Conservation (phyloP, 768 basidiomycete genomes). For the Sporobolomyces phaffii region DNA sequence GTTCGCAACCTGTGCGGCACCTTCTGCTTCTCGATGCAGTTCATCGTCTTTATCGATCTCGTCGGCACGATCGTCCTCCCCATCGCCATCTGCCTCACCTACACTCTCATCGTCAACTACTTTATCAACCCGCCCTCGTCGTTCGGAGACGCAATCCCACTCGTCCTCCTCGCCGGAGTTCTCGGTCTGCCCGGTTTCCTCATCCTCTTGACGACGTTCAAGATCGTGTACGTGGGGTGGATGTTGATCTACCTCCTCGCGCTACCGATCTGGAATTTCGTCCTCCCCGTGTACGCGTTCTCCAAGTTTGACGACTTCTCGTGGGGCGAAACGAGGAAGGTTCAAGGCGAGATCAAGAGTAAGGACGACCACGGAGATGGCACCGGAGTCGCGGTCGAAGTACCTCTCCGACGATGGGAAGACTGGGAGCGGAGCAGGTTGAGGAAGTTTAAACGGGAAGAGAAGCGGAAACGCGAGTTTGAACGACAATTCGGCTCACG, state of each 20-base stretch:
- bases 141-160: conserved; percentile 89
- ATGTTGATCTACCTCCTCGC: conserved; percentile 91
- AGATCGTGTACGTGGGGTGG: conserved; percentile 95
- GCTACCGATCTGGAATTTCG: conserved; percentile 91
- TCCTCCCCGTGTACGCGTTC: conserved; percentile 74
- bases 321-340: conserved; percentile 90
- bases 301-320: conserved; percentile 99
- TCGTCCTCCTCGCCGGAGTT: conserved; percentile 80
- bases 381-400: conserved; percentile 55
- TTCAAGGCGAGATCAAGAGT: conserved; percentile 63
- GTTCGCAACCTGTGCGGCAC: conserved; percentile 97
- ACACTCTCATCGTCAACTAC: conserved; percentile 75
- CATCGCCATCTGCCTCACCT: conserved; percentile 85
- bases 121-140: conserved; percentile 69
- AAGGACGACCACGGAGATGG: conserved; percentile 69
- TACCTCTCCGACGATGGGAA: conserved; percentile 98
- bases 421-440: conserved; percentile 96
- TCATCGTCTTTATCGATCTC: conserved; percentile 96
- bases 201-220: conserved; percentile 87
- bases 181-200: conserved; percentile 87
- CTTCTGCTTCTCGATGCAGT: conserved; percentile 99
- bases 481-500: conserved; percentile 55
- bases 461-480: conserved; percentile 70
- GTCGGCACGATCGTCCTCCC: conserved; percentile 86
- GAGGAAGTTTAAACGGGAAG: conserved; percentile 82